Evolutionary conservation across 2,329 filamentous ascomycete genomes (phyloP).

Genomic region (Bipolaris oryzae): DNA sequence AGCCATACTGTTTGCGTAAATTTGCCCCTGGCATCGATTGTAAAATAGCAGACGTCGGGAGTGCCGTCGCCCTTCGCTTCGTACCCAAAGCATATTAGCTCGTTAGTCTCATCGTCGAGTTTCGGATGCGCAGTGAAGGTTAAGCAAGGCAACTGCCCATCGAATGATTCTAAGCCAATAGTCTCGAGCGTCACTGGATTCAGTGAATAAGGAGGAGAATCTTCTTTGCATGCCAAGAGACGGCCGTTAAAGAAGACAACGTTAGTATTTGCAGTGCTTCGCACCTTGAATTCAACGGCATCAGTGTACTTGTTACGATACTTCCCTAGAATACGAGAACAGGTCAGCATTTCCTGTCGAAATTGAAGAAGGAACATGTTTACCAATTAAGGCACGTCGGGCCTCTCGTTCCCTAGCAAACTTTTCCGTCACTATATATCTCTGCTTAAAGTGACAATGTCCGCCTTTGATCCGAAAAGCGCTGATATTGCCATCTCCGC

Average conservation of each 20-base stretch:
- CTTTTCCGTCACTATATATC: slow-evolving; percentile 42
- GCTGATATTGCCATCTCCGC: slow-evolving; percentile 41
- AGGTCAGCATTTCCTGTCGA: slow-evolving; percentile 19
- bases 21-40: slow-evolving; percentile 36
- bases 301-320: slow-evolving; percentile 1
- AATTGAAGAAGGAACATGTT: neutral
- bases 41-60: slow-evolving; percentile 49
- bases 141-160: slow-evolving; percentile 16
- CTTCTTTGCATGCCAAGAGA: slow-evolving; percentile 17
- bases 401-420: slow-evolving; percentile 32
- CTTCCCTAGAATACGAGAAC: neutral
- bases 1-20: slow-evolving; percentile 45
- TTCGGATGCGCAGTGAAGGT: slow-evolving; percentile 33
- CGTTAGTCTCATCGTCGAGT: slow-evolving; percentile 17
- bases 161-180: slow-evolving; percentile 13
- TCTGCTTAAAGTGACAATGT: slow-evolving; percentile 36
- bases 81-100: slow-evolving; percentile 23
- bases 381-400: slow-evolving; percentile 11
- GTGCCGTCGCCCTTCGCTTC: slow-evolving; percentile 52
- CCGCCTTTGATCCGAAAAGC: slow-evolving; percentile 43
- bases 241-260: slow-evolving; percentile 12
- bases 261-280: slow-evolving; percentile 6
- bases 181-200: slow-evolving; percentile 24
- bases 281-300: neutral
- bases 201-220: slow-evolving; percentile 20